These are phyloP conservation scores for Zea luxurians DNA, from an alignment of 176 grass and related monocot species.

Conservation along the genomic window DNA sequence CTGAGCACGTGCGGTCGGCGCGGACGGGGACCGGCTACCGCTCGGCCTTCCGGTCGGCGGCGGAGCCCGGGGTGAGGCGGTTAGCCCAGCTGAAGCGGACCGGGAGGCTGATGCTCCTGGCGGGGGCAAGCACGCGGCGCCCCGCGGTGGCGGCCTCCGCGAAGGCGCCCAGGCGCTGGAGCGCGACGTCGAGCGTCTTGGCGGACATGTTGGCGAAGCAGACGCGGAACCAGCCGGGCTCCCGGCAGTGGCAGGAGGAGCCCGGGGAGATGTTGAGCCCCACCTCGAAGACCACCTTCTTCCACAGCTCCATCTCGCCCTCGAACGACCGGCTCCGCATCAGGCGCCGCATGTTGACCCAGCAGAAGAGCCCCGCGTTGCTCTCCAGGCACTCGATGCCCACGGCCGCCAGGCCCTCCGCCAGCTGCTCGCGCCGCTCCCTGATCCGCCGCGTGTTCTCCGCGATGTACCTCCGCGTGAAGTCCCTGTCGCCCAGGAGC, in stretches of 20 bases:
- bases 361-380: slow-evolving; percentile 89
- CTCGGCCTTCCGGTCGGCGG: slow-evolving; percentile 54
- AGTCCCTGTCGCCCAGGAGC: slow-evolving; percentile 61
- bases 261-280: slow-evolving; percentile 88
- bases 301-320: slow-evolving; percentile 90
- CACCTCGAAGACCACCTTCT: slow-evolving; percentile 76
- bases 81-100: slow-evolving; percentile 41
- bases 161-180: slow-evolving; percentile 60
- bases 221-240: slow-evolving; percentile 90
- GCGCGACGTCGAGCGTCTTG: slow-evolving; percentile 67
- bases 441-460: slow-evolving; percentile 75
- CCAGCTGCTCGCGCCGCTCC: slow-evolving; percentile 59
- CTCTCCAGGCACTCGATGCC: slow-evolving; percentile 53
- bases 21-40: slow-evolving; percentile 6
- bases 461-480: slow-evolving; percentile 51
- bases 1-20: too few species aligned
- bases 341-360: slow-evolving; percentile 69
- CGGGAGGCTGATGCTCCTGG: slow-evolving; percentile 50
- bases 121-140: background rate
- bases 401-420: slow-evolving; percentile 35
- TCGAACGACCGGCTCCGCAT: slow-evolving; percentile 52
- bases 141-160: slow-evolving; percentile 24
- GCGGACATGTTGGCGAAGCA: slow-evolving; percentile 95
- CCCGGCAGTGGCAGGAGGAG: slow-evolving; percentile 85
- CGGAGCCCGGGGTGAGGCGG: slow-evolving; percentile 40